phyloP scores from a whole-genome alignment of 108 stramenopile genomes.

The Nitzschia sp. region DNA sequence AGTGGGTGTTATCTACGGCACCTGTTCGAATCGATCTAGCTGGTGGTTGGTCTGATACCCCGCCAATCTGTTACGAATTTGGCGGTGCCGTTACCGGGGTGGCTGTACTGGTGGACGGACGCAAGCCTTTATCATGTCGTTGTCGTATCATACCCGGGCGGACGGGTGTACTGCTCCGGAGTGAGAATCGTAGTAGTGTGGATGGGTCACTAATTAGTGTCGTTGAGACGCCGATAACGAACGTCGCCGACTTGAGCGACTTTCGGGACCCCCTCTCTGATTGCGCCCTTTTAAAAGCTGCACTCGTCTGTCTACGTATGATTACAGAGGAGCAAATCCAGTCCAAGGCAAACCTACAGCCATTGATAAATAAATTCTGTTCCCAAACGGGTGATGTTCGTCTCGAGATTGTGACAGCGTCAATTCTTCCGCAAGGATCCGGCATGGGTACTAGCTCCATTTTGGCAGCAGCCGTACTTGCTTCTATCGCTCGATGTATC shows the following conservation, averaged over 20 bases:
- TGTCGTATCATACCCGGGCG: constrained; percentile 46
- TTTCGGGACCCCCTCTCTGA: constrained; percentile 59
- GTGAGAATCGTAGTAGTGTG: constrained; percentile 50
- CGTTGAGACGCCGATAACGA: constrained; percentile 28
- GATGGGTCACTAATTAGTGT: constrained; percentile 33
- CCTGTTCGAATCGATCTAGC: constrained; percentile 83
- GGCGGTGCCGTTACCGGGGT: constrained; percentile 75
- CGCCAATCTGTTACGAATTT: constrained; percentile 80
- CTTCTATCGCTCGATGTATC: constrained; percentile 49
- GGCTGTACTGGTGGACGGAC: constrained; percentile 64
- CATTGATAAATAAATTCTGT: constrained; percentile 58
- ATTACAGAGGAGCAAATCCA: constrained; percentile 41
- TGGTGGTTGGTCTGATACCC: constrained; percentile 91
- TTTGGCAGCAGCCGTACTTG: constrained; percentile 72
- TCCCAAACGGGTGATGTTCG: constrained; percentile 42
- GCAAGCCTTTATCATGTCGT: constrained; percentile 65
- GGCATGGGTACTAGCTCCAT: constrained; percentile 89
- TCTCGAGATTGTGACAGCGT: constrained; percentile 66
- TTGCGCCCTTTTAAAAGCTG: constrained; percentile 74
- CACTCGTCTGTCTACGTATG: constrained; percentile 60
- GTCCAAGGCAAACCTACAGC: constrained; percentile 38
- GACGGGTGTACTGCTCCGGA: constrained; percentile 50
- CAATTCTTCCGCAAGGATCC: constrained; percentile 75
- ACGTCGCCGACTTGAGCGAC: constrained; percentile 43
- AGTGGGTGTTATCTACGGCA: constrained; percentile 61